phyloP scores from a whole-genome alignment of 305 asterid species.

The Solanum chacoense region DNA sequence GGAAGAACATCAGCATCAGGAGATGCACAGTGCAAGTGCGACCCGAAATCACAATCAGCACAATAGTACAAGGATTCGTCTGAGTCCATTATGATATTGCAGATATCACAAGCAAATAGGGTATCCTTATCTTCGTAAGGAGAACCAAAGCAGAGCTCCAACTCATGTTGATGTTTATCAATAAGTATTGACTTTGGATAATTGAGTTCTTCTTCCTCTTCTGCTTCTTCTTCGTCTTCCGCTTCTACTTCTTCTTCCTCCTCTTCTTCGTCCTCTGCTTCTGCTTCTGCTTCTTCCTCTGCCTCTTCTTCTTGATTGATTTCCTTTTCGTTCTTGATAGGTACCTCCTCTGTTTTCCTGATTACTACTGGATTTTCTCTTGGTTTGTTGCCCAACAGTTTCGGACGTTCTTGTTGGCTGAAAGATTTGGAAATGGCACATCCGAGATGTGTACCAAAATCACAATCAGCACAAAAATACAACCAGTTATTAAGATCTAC shows the following conservation, averaged over 20 bases:
- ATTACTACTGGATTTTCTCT: neutral
- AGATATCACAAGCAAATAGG: neutral
- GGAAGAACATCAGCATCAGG: neutral
- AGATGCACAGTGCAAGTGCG: constrained; percentile 5
- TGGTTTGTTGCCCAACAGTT: neutral
- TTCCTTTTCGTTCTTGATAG: neutral
- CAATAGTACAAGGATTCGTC: constrained; percentile 3
- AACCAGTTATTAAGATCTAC: constrained; percentile 10
- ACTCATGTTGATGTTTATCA: neutral
- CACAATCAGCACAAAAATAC: constrained; percentile 14
- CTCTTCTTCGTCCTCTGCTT: too few species aligned
- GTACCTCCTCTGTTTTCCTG: neutral
- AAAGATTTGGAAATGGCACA: neutral
- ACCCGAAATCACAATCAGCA: constrained; percentile 6
- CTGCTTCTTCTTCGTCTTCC: neutral
- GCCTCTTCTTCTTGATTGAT: neutral
- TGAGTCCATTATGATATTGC: neutral
- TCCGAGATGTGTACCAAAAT: constrained; percentile 9
- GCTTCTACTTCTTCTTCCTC: too few species aligned
- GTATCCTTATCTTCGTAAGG: neutral
- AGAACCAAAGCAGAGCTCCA: neutral
- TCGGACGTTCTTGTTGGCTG: neutral
- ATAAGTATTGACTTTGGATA: neutral
- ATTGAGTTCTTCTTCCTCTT: neutral
- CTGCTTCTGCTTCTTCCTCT: neutral